A percentile compares a stretch with the other conserved stretches of the same genome.
Conservation (phyloP, 2,329 filamentous ascomycete species). For the Didymellaceae sp. region DNA sequence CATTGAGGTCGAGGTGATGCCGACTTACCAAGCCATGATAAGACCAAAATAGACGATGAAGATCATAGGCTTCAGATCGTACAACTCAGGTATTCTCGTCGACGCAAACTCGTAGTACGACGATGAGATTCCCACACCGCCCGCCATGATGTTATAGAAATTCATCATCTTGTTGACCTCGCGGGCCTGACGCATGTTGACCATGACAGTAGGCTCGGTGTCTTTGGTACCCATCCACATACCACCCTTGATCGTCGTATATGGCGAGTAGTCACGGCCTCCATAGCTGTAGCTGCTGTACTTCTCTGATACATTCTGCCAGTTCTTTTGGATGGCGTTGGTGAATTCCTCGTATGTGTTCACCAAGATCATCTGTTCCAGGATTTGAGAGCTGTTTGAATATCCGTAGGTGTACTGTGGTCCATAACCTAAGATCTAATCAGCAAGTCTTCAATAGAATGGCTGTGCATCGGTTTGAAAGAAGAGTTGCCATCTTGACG, state of each 20-base stretch:
- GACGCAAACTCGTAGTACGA: slow-evolving; percentile 25
- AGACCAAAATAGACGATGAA: slow-evolving; percentile 71
- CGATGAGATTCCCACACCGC: slow-evolving; percentile 27
- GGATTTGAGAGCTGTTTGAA: slow-evolving; percentile 26
- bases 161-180: slow-evolving; percentile 21
- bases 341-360: slow-evolving; percentile 69
- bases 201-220: slow-evolving; percentile 23
- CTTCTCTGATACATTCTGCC: slow-evolving; percentile 59
- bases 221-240: slow-evolving; percentile 28
- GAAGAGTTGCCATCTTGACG: no score
- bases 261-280: neutral
- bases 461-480: no score
- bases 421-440: neutral
- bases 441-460: no score
- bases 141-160: slow-evolving; percentile 25
- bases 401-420: slow-evolving; percentile 18
- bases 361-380: slow-evolving; percentile 56
- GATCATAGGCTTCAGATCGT: slow-evolving; percentile 57
- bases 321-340: slow-evolving; percentile 62
- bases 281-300: slow-evolving; percentile 62
- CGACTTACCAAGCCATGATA: slow-evolving; percentile 65
- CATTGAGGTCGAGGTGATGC: neutral
- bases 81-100: slow-evolving; percentile 16
- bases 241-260: slow-evolving; percentile 50
- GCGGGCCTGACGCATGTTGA: slow-evolving; percentile 52